These are phyloP conservation scores for Mentha longifolia DNA, from an alignment of 257 asterid species.

Conservation along the genomic window DNA sequence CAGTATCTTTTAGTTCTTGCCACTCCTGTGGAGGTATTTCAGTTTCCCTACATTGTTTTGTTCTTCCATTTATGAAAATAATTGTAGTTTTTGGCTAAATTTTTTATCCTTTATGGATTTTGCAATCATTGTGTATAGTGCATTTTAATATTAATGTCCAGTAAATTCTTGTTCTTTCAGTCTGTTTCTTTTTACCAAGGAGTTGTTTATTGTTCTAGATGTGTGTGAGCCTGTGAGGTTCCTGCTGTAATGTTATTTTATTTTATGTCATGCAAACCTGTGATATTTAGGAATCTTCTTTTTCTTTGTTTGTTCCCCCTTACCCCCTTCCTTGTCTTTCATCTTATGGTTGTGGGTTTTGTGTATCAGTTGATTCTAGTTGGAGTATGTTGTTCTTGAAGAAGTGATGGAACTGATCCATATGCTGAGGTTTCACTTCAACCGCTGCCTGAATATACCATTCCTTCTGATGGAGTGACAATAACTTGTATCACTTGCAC, in stretches of 20 bases:
- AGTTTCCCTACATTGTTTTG: slow-evolving; percentile 12
- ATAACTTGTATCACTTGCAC: slow-evolving; percentile 97
- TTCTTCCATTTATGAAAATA: slow-evolving; percentile 23
- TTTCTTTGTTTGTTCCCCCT: too few relatives aligned
- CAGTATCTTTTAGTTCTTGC: slow-evolving; percentile 90
- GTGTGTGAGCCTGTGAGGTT: too few relatives aligned
- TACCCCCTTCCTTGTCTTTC: background rate
- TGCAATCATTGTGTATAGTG: too few relatives aligned
- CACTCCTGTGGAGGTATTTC: slow-evolving; percentile 90
- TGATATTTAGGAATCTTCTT: too few relatives aligned
- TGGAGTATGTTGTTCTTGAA: slow-evolving; percentile 96
- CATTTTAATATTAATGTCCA: too few relatives aligned
- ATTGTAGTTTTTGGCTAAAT: slow-evolving; percentile 3
- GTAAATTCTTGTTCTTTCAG: too few relatives aligned
- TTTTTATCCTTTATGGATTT: background rate
- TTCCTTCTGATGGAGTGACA: slow-evolving; percentile 97
- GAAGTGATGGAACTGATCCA: slow-evolving; percentile 85
- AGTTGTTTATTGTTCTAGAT: too few relatives aligned
- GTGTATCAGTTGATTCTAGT: slow-evolving; percentile 79
- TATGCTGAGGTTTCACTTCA: slow-evolving; percentile 88
- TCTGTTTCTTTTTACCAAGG: too few relatives aligned
- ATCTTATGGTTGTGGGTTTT: slow-evolving; percentile 36
- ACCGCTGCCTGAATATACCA: slow-evolving; percentile 85
- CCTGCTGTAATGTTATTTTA: too few relatives aligned
- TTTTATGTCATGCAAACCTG: too few relatives aligned